A percentile compares a stretch with the other conserved stretches of the same genome.
Evolutionary conservation across 2,329 filamentous ascomycete genomes (phyloP).

Genomic region (Alternaria burnsii): DNA sequence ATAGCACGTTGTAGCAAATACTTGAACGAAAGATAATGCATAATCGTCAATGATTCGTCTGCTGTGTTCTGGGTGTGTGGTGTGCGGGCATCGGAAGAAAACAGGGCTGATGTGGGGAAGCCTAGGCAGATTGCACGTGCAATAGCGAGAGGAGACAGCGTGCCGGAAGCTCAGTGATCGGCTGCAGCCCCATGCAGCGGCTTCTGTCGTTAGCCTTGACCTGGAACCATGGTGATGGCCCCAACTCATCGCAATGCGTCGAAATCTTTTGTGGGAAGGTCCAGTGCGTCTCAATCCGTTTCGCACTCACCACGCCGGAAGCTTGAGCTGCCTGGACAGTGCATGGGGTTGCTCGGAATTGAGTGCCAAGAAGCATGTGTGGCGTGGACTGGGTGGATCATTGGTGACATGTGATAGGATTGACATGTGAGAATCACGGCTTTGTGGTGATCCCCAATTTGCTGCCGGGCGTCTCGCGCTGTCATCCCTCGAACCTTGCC

Average conservation of each 20-base stretch:
- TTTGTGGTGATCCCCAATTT: conserved; percentile 28
- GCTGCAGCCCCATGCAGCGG: conserved; percentile 4
- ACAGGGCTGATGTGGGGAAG: conserved; percentile 9
- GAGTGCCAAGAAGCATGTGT: conserved; percentile 22
- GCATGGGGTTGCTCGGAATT: conserved; percentile 1
- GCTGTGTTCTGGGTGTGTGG: not conserved
- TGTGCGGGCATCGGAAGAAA: not conserved
- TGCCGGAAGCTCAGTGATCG: conserved; percentile 4
- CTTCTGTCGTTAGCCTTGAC: not conserved
- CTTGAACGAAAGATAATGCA: conserved; percentile 21
- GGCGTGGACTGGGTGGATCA: conserved; percentile 27
- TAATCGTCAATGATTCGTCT: conserved; percentile 13
- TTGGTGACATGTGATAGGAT: conserved; percentile 31
- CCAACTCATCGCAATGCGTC: not conserved
- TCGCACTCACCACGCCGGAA: not conserved
- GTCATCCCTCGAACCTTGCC: conserved; percentile 15
- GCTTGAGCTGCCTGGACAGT: not conserved
- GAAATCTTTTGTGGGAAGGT: not conserved
- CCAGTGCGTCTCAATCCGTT: not conserved
- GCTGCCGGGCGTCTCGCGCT: conserved; percentile 20
- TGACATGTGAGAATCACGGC: conserved; percentile 37
- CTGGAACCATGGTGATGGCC: not conserved
- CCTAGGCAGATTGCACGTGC: conserved; percentile 9
- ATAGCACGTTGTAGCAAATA: conserved; percentile 7
- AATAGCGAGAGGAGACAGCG: not conserved